Conservation (phyloP, 2,329 filamentous ascomycete genomes). For the Exophiala lecanii-corni region DNA sequence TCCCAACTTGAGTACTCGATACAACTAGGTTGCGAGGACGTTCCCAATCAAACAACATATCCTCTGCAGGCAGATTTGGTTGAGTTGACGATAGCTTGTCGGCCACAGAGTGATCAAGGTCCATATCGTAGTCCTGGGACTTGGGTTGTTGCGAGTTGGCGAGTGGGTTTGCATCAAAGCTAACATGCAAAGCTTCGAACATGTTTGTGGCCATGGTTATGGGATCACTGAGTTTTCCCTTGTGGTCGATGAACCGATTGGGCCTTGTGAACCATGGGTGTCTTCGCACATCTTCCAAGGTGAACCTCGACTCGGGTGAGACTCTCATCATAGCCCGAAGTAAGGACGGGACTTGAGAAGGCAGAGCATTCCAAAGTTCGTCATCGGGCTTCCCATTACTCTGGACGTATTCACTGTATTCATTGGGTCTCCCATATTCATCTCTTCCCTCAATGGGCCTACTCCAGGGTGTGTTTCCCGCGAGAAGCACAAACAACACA, state of each 20-base stretch:
- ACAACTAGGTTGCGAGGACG: slow-evolving; percentile 57
- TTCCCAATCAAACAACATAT: slow-evolving; percentile 84
- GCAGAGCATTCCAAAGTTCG: slow-evolving; percentile 77
- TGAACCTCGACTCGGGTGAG: slow-evolving; percentile 69
- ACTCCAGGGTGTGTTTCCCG: slow-evolving; percentile 97
- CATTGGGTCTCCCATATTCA: slow-evolving; percentile 59
- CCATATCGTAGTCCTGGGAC: slow-evolving; percentile 57
- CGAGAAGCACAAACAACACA: slow-evolving; percentile 91
- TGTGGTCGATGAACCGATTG: slow-evolving; percentile 69
- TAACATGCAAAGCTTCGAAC: slow-evolving; percentile 85
- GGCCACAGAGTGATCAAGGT: slow-evolving; percentile 55
- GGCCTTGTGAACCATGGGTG: slow-evolving; percentile 91
- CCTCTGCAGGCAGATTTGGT: slow-evolving; percentile 70
- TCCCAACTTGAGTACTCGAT: slow-evolving; percentile 22
- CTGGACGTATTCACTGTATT: slow-evolving; percentile 81
- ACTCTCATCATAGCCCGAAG: slow-evolving; percentile 91
- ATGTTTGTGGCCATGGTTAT: slow-evolving; percentile 87
- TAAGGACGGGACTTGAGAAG: slow-evolving; percentile 68
- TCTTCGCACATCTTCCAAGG: slow-evolving; percentile 76
- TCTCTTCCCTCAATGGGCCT: slow-evolving; percentile 65
- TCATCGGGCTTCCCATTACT: slow-evolving; percentile 78
- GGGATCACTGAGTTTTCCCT: slow-evolving; percentile 73
- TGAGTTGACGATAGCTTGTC: slow-evolving; percentile 72
- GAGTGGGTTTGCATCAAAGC: slow-evolving; percentile 68
- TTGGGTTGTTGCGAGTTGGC: slow-evolving; percentile 37